Conservation (phyloP, 148 eudicot species). For the Fagopyrum esculentum region DNA sequence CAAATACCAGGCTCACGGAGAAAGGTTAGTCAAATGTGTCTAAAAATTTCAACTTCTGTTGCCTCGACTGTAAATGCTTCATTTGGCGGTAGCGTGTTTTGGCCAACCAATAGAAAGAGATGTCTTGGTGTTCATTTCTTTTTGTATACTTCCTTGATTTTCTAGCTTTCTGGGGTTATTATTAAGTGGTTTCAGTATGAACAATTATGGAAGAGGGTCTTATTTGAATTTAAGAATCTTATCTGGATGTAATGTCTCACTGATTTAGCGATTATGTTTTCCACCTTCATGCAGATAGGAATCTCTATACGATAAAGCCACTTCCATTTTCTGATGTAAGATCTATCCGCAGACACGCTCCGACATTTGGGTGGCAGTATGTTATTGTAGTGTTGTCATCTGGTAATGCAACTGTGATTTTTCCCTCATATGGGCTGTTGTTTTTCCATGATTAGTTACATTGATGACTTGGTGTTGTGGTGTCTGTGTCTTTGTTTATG, state of each 20-base stretch:
- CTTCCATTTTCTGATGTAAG: conserved; percentile 74
- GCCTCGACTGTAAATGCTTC: background rate
- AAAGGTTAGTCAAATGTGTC: conserved; percentile 46
- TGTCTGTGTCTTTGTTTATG: background rate
- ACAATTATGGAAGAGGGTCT: background rate
- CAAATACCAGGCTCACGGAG: conserved; percentile 73
- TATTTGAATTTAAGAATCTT: background rate
- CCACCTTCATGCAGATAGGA: conserved; percentile 55
- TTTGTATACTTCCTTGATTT: background rate
- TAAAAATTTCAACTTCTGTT: background rate
- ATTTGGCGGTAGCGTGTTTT: background rate
- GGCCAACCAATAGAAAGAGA: background rate
- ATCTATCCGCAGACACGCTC: conserved; percentile 84
- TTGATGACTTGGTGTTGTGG: background rate
- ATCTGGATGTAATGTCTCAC: background rate
- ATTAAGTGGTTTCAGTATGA: background rate
- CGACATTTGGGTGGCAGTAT: conserved; percentile 91
- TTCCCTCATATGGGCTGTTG: too few species aligned
- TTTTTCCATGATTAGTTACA: background rate
- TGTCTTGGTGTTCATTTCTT: background rate
- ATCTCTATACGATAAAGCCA: conserved; percentile 78
- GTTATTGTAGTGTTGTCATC: conserved; percentile 77
- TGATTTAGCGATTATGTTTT: background rate
- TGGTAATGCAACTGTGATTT: conserved; percentile 29
- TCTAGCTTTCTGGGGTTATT: background rate